Evolutionary conservation across 2,329 filamentous ascomycete genomes (phyloP).

Genomic region (Phaeophleospora eucalypticola): DNA sequence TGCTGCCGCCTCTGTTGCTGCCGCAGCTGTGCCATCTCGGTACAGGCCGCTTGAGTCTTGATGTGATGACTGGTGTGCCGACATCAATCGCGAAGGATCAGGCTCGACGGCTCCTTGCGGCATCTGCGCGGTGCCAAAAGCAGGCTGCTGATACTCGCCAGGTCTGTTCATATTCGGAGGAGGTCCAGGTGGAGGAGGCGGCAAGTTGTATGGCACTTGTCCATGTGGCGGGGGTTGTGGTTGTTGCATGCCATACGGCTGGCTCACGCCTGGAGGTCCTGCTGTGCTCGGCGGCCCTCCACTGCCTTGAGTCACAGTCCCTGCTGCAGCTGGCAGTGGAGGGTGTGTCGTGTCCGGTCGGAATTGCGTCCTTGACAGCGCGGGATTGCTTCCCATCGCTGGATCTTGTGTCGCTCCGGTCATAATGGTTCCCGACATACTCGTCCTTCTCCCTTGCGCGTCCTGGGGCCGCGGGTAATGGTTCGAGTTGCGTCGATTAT

Average conservation of each 20-base stretch:
- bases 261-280: constrained; percentile 8
- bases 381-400: constrained; percentile 43
- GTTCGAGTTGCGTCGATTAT: constrained; percentile 30
- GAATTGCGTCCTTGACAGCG: constrained; percentile 37
- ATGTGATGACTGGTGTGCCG: constrained; percentile 31
- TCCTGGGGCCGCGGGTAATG: constrained; percentile 29
- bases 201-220: constrained; percentile 14
- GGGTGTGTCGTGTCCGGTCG: constrained; percentile 30
- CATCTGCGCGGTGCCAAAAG: constrained; percentile 30
- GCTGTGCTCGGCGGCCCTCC: constrained; percentile 9
- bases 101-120: constrained; percentile 40
- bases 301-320: constrained; percentile 17
- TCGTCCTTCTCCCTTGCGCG: constrained; percentile 24
- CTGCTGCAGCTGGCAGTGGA: constrained; percentile 32
- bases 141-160: constrained; percentile 22
- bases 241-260: constrained; percentile 11
- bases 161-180: constrained; percentile 27
- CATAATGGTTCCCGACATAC: constrained; percentile 30
- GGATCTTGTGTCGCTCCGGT: constrained; percentile 33
- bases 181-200: constrained; percentile 34
- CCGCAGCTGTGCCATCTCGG: constrained; percentile 11
- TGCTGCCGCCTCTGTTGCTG: constrained; percentile 17
- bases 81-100: constrained; percentile 33
- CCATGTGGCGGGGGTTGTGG: too few species aligned
- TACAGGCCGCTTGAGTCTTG: constrained; percentile 10